Evolutionary conservation across 2,329 filamentous ascomycete species (phyloP).

Genomic region (Diaporthe sp.): DNA sequence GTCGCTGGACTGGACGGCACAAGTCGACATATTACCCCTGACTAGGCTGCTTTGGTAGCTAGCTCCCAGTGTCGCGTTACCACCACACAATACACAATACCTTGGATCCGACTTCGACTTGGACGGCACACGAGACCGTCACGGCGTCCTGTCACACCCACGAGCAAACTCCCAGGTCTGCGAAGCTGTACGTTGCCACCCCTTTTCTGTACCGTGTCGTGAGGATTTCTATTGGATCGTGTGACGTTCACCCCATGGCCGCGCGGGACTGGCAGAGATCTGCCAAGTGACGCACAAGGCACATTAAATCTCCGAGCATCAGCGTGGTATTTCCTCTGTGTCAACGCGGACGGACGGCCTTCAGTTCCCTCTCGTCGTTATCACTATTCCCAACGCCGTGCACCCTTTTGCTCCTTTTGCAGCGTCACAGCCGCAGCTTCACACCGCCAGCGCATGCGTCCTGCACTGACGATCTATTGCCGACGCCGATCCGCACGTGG

Average conservation of each 20-base stretch:
- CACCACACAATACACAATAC: not conserved
- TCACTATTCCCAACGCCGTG: not conserved
- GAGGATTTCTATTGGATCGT: conserved; percentile 9
- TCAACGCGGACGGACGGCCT: conserved; percentile 5
- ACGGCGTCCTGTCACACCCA: not conserved
- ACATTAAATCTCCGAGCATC: conserved; percentile 41
- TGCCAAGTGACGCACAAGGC: conserved; percentile 39
- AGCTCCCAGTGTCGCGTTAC: conserved; percentile 28
- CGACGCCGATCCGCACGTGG: conserved; percentile 37
- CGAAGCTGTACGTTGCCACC: conserved; percentile 32
- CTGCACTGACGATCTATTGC: conserved; percentile 34
- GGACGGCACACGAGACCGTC: not conserved
- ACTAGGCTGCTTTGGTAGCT: conserved; percentile 37
- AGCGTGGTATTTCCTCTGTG: conserved; percentile 19
- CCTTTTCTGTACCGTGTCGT: conserved; percentile 9
- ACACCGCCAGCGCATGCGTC: conserved; percentile 28
- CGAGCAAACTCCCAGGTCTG: conserved; percentile 9
- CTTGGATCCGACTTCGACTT: not conserved
- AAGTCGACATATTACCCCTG: conserved; percentile 36
- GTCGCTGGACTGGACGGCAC: conserved; percentile 27
- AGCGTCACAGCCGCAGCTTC: conserved; percentile 27
- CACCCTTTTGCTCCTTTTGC: conserved; percentile 6
- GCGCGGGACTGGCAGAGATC: conserved; percentile 24
- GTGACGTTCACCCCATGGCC: conserved; percentile 25
- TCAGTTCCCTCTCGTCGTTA: conserved; percentile 15